Percentiles rank a stretch among this genome's conserved stretches.
Conservation (phyloP, 1,139 yeast genomes). For the Hemisphaericaspora subhashii region DNA sequence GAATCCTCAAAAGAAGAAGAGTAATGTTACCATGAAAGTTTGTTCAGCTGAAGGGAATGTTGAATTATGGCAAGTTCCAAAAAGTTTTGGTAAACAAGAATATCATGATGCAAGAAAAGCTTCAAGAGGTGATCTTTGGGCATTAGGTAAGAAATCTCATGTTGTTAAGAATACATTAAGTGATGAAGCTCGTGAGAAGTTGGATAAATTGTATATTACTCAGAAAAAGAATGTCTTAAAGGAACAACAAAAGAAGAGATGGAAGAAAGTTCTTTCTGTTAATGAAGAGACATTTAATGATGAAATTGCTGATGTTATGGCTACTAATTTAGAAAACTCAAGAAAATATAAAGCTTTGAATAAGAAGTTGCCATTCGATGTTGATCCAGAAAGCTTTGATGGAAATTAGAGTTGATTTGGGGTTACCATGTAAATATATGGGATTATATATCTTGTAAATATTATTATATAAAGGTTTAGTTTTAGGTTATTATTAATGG, state of each 20-base stretch:
- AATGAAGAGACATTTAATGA: constrained; percentile 38
- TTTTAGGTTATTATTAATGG: no score
- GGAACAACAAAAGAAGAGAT: constrained; percentile 41
- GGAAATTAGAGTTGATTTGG: constrained; percentile 19
- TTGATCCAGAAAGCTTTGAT: constrained; percentile 23
- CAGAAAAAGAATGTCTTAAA: constrained; percentile 44
- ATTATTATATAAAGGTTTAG: background rate
- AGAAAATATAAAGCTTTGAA: constrained; percentile 36
- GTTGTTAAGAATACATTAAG: constrained; percentile 35
- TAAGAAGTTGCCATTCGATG: constrained; percentile 31
- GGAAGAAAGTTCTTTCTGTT: constrained; percentile 38
- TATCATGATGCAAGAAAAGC: constrained; percentile 93
- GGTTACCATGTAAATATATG: background rate
- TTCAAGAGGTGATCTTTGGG: constrained; percentile 87
- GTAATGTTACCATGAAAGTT: constrained; percentile 77
- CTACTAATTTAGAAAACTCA: constrained; percentile 34
- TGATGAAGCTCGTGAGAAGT: constrained; percentile 32
- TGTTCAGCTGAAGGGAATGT: constrained; percentile 78
- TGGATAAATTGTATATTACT: constrained; percentile 39
- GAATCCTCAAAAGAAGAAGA: constrained; percentile 75
- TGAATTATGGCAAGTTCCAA: constrained; percentile 87
- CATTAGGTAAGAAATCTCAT: constrained; percentile 70
- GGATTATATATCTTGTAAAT: constrained; percentile 4
- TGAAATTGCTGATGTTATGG: constrained; percentile 23
- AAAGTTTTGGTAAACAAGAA: constrained; percentile 68